Percentiles rank a stretch among this genome's conserved stretches.
Evolutionary conservation across 768 basidiomycete genomes (phyloP).

Genomic region (Tylopilus rubrobrunneus): DNA sequence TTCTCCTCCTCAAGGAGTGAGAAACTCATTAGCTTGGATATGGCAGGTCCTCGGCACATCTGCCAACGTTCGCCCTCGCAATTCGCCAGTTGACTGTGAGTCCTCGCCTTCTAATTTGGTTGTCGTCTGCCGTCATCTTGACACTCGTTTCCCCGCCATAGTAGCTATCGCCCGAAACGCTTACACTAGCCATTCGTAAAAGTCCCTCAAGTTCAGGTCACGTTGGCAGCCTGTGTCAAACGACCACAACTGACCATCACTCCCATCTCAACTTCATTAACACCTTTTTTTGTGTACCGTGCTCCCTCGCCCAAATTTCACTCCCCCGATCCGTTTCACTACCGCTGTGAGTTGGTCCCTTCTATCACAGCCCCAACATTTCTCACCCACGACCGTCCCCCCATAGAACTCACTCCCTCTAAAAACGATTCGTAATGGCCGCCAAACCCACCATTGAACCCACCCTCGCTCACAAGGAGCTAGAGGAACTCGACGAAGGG

Average conservation of each 20-base stretch:
- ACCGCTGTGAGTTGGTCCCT: slow-evolving; percentile 2
- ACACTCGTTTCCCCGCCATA: background rate
- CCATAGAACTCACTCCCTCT: background rate
- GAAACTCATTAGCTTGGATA: slow-evolving; percentile 5
- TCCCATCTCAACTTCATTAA: background rate
- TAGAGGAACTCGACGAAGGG: slow-evolving; percentile 12
- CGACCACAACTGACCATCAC: background rate
- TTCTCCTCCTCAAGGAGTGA: slow-evolving; percentile 12
- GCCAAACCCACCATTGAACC: slow-evolving; percentile 18
- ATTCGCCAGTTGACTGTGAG: slow-evolving; percentile 20
- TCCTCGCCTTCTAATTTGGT: slow-evolving; percentile 7
- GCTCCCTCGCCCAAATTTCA: background rate
- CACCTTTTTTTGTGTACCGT: background rate
- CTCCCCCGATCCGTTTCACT: slow-evolving; percentile 11
- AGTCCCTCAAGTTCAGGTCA: background rate
- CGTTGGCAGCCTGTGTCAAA: slow-evolving; percentile 1
- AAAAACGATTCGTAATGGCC: slow-evolving; percentile 17
- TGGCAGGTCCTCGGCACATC: slow-evolving; percentile 18
- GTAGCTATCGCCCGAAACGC: slow-evolving; percentile 1
- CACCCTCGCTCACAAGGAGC: background rate
- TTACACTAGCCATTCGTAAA: slow-evolving; percentile 1
- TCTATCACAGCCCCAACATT: slow-evolving; percentile 1
- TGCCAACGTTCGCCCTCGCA: slow-evolving; percentile 26
- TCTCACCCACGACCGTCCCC: slow-evolving; percentile 5
- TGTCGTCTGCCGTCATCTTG: slow-evolving; percentile 17